These are phyloP conservation scores for Prunus armeniaca DNA, from an alignment of 306 rosid species.

Conservation along the genomic window DNA sequence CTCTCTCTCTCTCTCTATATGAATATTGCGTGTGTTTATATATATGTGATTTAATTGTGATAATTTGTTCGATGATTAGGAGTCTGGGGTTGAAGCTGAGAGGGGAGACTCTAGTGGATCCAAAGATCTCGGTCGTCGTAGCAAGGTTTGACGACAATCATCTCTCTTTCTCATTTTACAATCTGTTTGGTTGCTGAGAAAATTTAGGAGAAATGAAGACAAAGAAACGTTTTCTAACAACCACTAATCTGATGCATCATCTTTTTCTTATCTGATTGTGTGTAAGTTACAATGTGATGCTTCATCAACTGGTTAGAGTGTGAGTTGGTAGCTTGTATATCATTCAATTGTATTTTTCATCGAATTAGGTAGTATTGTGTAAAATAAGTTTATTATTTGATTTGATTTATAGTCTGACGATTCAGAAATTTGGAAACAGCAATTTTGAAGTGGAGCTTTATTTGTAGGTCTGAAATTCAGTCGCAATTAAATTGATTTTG, in stretches of 20 bases:
- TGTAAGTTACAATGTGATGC: not conserved
- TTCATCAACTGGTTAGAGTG: not conserved
- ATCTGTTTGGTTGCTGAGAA: not conserved
- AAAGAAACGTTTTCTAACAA: not conserved
- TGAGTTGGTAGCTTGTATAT: not conserved
- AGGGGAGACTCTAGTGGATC: constrained; percentile 47
- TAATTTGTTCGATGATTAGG: constrained; percentile 39
- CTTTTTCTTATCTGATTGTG: not conserved
- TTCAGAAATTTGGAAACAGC: not conserved
- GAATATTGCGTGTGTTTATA: not conserved
- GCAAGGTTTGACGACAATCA: constrained; percentile 43
- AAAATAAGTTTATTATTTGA: not conserved
- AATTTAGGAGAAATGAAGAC: not conserved
- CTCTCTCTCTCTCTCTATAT: not conserved
- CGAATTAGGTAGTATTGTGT: not conserved
- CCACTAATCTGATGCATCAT: not conserved
- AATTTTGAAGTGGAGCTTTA: not conserved
- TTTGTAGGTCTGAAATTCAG: not conserved
- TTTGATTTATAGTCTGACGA: not conserved
- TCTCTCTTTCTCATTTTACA: not conserved
- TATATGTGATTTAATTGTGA: not conserved
- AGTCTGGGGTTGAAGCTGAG: constrained; percentile 33
- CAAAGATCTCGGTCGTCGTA: constrained; percentile 84
- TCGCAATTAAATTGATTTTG: not conserved
- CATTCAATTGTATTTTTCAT: not conserved